Evolutionary conservation across 805 yeast species (phyloP).

Genomic region (Kazachstania bromeliacearum): DNA sequence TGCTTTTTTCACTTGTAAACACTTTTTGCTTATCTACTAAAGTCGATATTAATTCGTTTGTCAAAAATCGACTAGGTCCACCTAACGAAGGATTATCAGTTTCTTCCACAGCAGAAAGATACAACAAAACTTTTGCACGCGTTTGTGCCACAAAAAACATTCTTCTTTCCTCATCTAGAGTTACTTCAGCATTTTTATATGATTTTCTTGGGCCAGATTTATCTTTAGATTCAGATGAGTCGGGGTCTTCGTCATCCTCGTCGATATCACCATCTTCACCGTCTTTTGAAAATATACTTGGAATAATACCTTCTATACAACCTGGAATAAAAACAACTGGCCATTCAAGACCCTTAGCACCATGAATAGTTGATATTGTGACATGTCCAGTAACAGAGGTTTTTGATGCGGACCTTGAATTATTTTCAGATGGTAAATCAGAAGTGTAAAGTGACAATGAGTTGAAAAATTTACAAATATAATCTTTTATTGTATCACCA

Average conservation of each 20-base stretch:
- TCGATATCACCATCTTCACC: slow-evolving; percentile 12
- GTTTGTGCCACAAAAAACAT: slow-evolving; percentile 85
- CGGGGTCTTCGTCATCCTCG: slow-evolving; percentile 9
- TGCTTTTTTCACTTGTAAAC: slow-evolving; percentile 13
- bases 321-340: slow-evolving; percentile 81
- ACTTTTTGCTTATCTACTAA: slow-evolving; percentile 22
- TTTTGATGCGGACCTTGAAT: slow-evolving; percentile 10
- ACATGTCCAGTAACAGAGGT: slow-evolving; percentile 30
- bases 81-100: slow-evolving; percentile 15
- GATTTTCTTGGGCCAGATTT: slow-evolving; percentile 4
- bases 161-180: slow-evolving; percentile 67
- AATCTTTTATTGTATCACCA: slow-evolving; percentile 4
- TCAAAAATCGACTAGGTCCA: slow-evolving; percentile 26
- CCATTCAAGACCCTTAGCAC: slow-evolving; percentile 94
- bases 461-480: slow-evolving; percentile 28
- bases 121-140: slow-evolving; percentile 57
- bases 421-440: slow-evolving; percentile 11
- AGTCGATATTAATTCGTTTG: slow-evolving; percentile 19
- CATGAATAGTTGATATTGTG: slow-evolving; percentile 75
- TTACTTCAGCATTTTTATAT: slow-evolving; percentile 6
- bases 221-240: slow-evolving; percentile 4
- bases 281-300: slow-evolving; percentile 37
- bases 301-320: slow-evolving; percentile 54
- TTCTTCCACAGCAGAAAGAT: slow-evolving; percentile 30
- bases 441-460: slow-evolving; percentile 31